phyloP scores from a whole-genome alignment of 805 yeast genomes.

The Barnettozyma wickerhamii region DNA sequence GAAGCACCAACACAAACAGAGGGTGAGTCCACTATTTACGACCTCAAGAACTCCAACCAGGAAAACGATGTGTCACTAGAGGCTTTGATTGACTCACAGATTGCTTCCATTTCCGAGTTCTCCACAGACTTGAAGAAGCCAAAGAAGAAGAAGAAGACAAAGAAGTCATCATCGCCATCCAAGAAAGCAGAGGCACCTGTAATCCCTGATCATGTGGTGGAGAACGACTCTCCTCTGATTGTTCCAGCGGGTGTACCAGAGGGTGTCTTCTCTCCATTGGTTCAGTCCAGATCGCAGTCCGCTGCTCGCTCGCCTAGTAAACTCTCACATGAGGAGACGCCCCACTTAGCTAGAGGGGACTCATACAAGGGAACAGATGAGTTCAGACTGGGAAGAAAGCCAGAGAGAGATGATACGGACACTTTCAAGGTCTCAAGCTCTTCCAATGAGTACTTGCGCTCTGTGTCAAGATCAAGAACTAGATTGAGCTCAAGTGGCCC shows the following conservation, averaged over 20 bases:
- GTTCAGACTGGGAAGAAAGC: slow-evolving; percentile 24
- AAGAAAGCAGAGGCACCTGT: slow-evolving; percentile 6
- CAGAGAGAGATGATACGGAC: slow-evolving; percentile 24
- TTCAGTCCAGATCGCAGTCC: slow-evolving; percentile 27
- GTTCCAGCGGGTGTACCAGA: slow-evolving; percentile 45
- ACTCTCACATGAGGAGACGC: slow-evolving; percentile 26
- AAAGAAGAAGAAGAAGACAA: slow-evolving; percentile 12
- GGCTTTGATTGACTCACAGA: slow-evolving; percentile 27
- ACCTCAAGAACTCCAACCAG: slow-evolving; percentile 16
- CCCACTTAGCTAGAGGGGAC: slow-evolving; percentile 76
- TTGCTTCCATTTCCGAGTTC: slow-evolving; percentile 26
- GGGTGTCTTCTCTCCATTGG: slow-evolving; percentile 33
- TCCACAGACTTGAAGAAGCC: slow-evolving; percentile 19
- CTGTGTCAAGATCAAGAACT: slow-evolving; percentile 62
- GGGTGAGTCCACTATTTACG: slow-evolving; percentile 14
- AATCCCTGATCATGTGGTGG: slow-evolving; percentile 33
- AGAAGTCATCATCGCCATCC: slow-evolving; percentile 1
- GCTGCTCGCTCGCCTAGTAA: slow-evolving; percentile 6
- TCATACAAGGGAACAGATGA: slow-evolving; percentile 59
- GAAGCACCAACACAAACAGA: slow-evolving; percentile 5
- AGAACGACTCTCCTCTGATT: slow-evolving; percentile 33
- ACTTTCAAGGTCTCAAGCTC: slow-evolving; percentile 24
- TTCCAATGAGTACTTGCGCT: slow-evolving; percentile 48
- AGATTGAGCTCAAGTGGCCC: slow-evolving; percentile 35
- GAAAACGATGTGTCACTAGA: slow-evolving; percentile 22